Conservation (phyloP, 23 red algal species). For the Gracilariopsis chorda region DNA sequence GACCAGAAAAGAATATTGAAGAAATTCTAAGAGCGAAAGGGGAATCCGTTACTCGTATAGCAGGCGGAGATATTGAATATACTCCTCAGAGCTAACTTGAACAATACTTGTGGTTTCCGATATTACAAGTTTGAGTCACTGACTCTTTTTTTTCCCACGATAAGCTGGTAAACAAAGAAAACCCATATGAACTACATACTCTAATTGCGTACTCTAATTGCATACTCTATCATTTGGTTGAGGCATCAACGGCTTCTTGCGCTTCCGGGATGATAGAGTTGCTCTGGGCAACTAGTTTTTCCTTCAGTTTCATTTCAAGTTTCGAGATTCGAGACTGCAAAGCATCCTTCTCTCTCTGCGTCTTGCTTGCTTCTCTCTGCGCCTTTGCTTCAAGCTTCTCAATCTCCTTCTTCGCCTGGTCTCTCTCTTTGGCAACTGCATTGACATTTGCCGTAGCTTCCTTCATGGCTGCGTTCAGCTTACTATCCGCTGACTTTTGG, state of each 20-base stretch:
- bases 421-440: slow-evolving; percentile 17
- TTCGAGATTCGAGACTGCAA: slow-evolving; percentile 23
- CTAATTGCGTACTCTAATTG: background rate
- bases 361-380: background rate
- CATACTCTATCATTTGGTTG: background rate
- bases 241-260: background rate
- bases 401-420: slow-evolving; percentile 39
- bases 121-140: too few relatives aligned
- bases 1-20: slow-evolving; percentile 39
- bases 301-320: slow-evolving; percentile 16
- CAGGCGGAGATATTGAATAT: slow-evolving; percentile 8
- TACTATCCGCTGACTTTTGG: slow-evolving; percentile 11
- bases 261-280: too few relatives aligned
- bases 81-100: background rate
- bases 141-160: too few relatives aligned
- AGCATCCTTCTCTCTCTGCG: slow-evolving; percentile 12
- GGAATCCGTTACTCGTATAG: slow-evolving; percentile 14
- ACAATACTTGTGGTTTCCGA: too few relatives aligned
- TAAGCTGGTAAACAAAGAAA: too few relatives aligned
- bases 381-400: background rate
- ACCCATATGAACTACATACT: too few relatives aligned
- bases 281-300: background rate
- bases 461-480: background rate
- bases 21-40: slow-evolving; percentile 17
- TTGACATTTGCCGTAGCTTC: background rate